Conservation (phyloP, 306 rosid species). For the Hylodesmum podocarpum region DNA sequence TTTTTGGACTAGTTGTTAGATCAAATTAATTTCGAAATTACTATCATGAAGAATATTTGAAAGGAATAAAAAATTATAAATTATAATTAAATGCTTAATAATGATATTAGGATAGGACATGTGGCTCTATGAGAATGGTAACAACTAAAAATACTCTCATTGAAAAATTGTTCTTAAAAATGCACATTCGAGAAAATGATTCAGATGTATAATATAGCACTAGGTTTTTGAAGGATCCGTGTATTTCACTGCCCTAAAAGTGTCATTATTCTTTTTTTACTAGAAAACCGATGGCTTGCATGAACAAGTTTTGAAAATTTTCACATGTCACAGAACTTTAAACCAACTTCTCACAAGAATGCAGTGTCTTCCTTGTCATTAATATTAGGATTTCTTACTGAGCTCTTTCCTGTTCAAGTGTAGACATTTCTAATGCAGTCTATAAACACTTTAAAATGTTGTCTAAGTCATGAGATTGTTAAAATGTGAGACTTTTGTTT, state of each 20-base stretch:
- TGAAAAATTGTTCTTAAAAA: not conserved
- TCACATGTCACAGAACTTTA: not conserved
- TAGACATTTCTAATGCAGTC: not conserved
- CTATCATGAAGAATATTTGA: not conserved
- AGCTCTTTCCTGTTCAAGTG: not conserved
- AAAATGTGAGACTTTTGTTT: not conserved
- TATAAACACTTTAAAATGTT: not conserved
- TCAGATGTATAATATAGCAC: not conserved
- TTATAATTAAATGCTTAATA: not conserved
- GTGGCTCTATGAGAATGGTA: not conserved
- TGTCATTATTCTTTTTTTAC: not conserved
- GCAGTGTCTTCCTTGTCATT: conserved; percentile 9
- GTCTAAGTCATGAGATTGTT: not conserved
- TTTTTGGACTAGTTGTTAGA: not conserved
- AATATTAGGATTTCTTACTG: not conserved
- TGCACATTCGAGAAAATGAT: not conserved
- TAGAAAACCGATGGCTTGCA: conserved; percentile 1
- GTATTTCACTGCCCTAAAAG: not conserved
- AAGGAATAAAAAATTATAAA: not conserved
- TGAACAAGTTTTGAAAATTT: not conserved
- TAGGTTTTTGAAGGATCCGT: not conserved
- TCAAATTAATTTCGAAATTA: not conserved
- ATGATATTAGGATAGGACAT: not conserved
- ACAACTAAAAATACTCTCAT: not conserved
- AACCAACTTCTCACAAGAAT: not conserved